These are phyloP conservation scores for Bipolaris victoriae DNA, from an alignment of 2,329 filamentous ascomycete species.

Conservation along the genomic window DNA sequence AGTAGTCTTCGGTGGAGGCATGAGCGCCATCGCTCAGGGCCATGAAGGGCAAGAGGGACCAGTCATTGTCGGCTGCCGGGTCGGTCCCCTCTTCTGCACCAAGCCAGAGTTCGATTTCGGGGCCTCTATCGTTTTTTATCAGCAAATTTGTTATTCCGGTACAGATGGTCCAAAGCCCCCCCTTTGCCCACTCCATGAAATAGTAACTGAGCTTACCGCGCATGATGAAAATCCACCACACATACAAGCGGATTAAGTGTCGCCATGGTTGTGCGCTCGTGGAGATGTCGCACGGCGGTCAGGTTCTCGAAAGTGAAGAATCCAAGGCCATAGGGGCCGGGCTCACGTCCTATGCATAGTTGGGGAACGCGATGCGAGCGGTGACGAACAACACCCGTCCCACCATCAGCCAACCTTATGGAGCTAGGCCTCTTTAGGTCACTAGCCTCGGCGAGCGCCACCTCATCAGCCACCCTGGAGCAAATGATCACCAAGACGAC, in stretches of 20 bases:
- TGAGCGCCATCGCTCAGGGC: slow-evolving; percentile 95
- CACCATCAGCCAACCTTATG: slow-evolving; percentile 32
- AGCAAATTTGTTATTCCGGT: neutral
- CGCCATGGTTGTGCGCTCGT: slow-evolving; percentile 44
- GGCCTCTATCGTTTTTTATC: slow-evolving; percentile 63
- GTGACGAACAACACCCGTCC: slow-evolving; percentile 27
- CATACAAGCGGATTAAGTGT: slow-evolving; percentile 53
- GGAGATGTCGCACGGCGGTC: slow-evolving; percentile 8
- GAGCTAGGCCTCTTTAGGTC: slow-evolving; percentile 21
- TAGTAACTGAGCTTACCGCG: slow-evolving; percentile 43
- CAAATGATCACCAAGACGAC: slow-evolving; percentile 2
- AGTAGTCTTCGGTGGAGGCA: slow-evolving; percentile 92
- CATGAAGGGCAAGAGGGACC: slow-evolving; percentile 94
- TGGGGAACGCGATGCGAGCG: slow-evolving; percentile 29
- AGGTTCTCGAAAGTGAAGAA: neutral
- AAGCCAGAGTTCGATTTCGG: slow-evolving; percentile 93
- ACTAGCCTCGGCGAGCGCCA: slow-evolving; percentile 11
- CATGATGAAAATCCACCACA: slow-evolving; percentile 62
- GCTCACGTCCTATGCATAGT: slow-evolving; percentile 25
- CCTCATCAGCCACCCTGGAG: neutral
- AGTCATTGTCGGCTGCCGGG: slow-evolving; percentile 83
- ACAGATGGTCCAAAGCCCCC: neutral
- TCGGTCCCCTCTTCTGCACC: slow-evolving; percentile 76
- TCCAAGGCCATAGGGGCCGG: slow-evolving; percentile 13
- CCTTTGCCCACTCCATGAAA: neutral